Conservation (phyloP, 2,329 filamentous ascomycete species). For the Corinectria fuckeliana region DNA sequence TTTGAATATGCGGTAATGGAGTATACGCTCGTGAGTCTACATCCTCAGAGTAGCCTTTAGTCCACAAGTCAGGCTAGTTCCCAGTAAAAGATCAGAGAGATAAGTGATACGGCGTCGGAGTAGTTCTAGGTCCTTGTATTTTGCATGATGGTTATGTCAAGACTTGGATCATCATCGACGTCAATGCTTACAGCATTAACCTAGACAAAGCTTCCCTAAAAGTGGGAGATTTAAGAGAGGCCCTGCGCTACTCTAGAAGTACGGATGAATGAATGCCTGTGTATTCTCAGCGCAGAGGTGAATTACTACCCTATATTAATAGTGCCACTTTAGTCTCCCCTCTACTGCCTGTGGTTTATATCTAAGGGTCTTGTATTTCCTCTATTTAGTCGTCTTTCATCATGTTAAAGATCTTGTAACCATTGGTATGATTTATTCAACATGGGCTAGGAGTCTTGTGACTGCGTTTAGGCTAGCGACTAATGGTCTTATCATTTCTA, state of each 20-base stretch:
- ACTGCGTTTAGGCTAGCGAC: slow-evolving; percentile 6
- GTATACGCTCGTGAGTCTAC: not conserved
- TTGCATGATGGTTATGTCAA: not conserved
- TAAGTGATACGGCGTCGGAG: not conserved
- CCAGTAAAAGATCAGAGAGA: not conserved
- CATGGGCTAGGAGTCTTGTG: slow-evolving; percentile 8
- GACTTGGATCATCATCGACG: not conserved
- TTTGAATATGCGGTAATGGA: slow-evolving; percentile 6
- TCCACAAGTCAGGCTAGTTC: slow-evolving; percentile 8
- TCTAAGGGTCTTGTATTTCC: not conserved
- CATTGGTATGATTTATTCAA: slow-evolving; percentile 14
- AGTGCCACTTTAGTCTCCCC: no score
- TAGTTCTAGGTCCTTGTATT: slow-evolving; percentile 7
- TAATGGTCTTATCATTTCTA: not conserved
- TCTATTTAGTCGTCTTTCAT: not conserved
- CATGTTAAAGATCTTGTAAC: not conserved
- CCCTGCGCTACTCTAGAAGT: no score
- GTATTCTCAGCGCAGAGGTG: no score
- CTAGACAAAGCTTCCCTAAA: not conserved
- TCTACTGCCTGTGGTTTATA: no score
- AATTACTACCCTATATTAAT: no score
- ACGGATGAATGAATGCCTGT: no score
- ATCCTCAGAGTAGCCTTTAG: not conserved
- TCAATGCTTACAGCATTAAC: not conserved
- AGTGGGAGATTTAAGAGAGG: no score